phyloP scores from a whole-genome alignment of 75 land plant species.

The Ceratopteris richardii region DNA sequence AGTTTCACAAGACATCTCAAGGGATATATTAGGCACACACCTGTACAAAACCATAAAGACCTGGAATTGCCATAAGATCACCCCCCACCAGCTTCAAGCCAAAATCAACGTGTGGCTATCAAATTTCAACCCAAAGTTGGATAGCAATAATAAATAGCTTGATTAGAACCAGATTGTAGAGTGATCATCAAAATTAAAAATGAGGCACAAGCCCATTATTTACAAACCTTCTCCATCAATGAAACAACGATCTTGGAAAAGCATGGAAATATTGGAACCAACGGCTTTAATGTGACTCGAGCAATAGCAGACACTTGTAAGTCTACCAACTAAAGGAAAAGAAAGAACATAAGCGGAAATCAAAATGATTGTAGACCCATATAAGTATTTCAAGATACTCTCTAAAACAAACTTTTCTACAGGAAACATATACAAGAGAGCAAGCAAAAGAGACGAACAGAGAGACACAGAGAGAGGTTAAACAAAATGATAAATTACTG shows the following conservation, averaged over 20 bases:
- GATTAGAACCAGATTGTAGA: not conserved
- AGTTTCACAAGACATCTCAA: too few relatives aligned
- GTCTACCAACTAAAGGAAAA: constrained; percentile 52
- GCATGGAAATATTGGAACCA: constrained; percentile 76
- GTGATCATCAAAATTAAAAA: not conserved
- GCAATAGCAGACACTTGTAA: constrained; percentile 57
- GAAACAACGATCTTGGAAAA: constrained; percentile 54
- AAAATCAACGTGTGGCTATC: constrained; percentile 92
- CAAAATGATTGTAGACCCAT: too few relatives aligned
- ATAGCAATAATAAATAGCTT: too few relatives aligned
- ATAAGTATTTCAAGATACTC: too few relatives aligned
- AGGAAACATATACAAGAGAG: too few relatives aligned
- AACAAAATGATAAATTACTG: too few relatives aligned
- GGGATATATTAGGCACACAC: too few relatives aligned
- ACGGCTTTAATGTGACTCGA: constrained; percentile 60
- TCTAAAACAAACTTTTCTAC: too few relatives aligned
- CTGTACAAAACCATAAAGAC: constrained; percentile 74
- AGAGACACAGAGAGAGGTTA: too few relatives aligned
- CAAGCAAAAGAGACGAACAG: too few relatives aligned
- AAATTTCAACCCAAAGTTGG: not conserved
- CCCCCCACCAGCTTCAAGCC: constrained; percentile 77
- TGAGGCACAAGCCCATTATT: too few relatives aligned
- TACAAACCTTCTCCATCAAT: constrained; percentile 68
- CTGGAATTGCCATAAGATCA: constrained; percentile 86
- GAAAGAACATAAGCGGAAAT: not conserved